phyloP scores from a whole-genome alignment of 805 yeast genomes.

The Suhomyces canberraensis region DNA sequence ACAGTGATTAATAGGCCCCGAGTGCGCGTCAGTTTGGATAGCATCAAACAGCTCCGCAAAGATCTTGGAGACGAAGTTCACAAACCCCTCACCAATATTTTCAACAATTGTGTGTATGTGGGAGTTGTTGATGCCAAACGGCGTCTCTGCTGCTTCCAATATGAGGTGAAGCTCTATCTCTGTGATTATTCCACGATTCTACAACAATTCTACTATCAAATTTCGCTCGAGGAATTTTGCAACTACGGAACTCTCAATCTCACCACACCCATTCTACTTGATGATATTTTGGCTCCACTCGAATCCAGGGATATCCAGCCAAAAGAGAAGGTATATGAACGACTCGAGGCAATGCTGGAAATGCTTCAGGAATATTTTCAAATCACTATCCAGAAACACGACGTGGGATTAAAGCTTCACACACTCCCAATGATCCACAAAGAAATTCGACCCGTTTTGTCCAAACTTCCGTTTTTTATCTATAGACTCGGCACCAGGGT shows the following conservation, averaged over 20 bases:
- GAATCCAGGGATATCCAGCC: slow-evolving; percentile 15
- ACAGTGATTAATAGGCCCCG: slow-evolving; percentile 10
- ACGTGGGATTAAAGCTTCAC: slow-evolving; percentile 41
- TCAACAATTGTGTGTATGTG: slow-evolving; percentile 68
- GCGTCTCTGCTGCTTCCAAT: slow-evolving; percentile 79
- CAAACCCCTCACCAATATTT: slow-evolving; percentile 58
- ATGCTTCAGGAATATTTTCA: slow-evolving; percentile 81
- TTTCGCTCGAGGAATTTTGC: slow-evolving; percentile 71
- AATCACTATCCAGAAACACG: slow-evolving; percentile 7
- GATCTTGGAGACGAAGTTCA: slow-evolving; percentile 47
- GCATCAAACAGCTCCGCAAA: slow-evolving; percentile 54
- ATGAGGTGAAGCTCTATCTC: slow-evolving; percentile 70
- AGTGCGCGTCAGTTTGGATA: slow-evolving; percentile 49
- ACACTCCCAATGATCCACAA: slow-evolving; percentile 68
- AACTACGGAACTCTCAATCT: slow-evolving; percentile 61
- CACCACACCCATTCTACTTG: slow-evolving; percentile 19
- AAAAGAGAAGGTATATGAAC: slow-evolving; percentile 14
- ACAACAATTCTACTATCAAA: slow-evolving; percentile 74
- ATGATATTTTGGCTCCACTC: slow-evolving; percentile 38
- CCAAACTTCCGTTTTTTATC: slow-evolving; percentile 65
- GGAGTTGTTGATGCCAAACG: slow-evolving; percentile 76
- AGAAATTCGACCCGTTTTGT: slow-evolving; percentile 58
- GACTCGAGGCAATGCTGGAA: slow-evolving; percentile 50
- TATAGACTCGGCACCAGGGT: slow-evolving; percentile 57
- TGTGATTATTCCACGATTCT: slow-evolving; percentile 76